phyloP scores from a whole-genome alignment of 2,329 filamentous ascomycete genomes.

The Xylaria sp. region DNA sequence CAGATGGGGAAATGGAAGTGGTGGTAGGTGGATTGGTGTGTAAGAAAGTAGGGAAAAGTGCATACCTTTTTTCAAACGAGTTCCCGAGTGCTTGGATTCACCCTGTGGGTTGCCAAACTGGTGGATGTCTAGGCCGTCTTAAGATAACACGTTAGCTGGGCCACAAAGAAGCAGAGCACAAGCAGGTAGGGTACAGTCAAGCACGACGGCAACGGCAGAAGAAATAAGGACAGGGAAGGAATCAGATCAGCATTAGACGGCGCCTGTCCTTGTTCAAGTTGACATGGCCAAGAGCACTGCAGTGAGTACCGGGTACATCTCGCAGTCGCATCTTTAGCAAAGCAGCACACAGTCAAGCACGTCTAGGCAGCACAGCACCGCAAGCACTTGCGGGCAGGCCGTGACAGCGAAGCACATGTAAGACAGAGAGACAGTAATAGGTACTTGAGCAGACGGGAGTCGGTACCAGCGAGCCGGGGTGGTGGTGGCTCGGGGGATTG shows the following conservation, averaged over 20 bases:
- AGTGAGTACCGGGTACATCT: slow-evolving; percentile 7
- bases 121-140: slow-evolving; percentile 44
- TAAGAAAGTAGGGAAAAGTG: slow-evolving; percentile 38
- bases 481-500: slow-evolving; percentile 40
- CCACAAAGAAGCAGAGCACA: slow-evolving; percentile 20
- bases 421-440: slow-evolving; percentile 37
- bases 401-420: slow-evolving; percentile 34
- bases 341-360: slow-evolving; percentile 12
- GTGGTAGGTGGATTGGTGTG: slow-evolving; percentile 37
- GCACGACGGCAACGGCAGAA: slow-evolving; percentile 24
- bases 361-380: slow-evolving; percentile 26
- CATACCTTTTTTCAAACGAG: slow-evolving; percentile 48
- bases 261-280: slow-evolving; percentile 16
- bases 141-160: slow-evolving; percentile 35
- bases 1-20: slow-evolving; percentile 46
- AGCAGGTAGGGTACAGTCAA: slow-evolving; percentile 5
- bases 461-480: slow-evolving; percentile 43
- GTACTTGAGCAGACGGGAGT: slow-evolving; percentile 33
- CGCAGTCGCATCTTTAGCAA: slow-evolving; percentile 16
- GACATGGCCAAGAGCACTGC: slow-evolving; percentile 14
- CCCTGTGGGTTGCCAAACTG: slow-evolving; percentile 46
- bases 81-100: slow-evolving; percentile 49
- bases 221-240: slow-evolving; percentile 28
- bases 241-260: slow-evolving; percentile 29
- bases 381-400: slow-evolving; percentile 22